A percentile compares a stretch with the other conserved stretches of the same genome.
These are phyloP conservation scores for Alternaria tenuissima DNA, from an alignment of 2,329 filamentous ascomycete genomes.

Conservation along the genomic window DNA sequence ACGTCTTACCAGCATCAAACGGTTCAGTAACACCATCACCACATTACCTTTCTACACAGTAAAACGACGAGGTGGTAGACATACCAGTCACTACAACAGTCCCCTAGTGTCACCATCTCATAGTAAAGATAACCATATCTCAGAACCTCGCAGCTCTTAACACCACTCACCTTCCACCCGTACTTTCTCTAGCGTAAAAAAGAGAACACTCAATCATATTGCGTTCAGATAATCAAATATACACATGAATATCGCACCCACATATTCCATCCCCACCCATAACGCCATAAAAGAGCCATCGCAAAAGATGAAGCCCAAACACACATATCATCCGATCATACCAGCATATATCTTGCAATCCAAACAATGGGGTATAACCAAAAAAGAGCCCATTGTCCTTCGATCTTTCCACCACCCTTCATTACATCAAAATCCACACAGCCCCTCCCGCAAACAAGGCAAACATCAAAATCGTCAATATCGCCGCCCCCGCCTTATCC, in stretches of 20 bases:
- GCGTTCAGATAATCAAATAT: neutral
- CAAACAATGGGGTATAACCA: neutral
- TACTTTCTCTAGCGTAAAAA: neutral
- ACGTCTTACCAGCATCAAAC: no score
- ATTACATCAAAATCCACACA: conserved; percentile 10
- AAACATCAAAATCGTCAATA: conserved; percentile 51
- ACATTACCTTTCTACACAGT: no score
- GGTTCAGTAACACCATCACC: no score
- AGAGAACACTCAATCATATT: neutral
- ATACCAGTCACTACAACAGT: no score
- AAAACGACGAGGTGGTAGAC: no score
- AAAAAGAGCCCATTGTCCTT: neutral
- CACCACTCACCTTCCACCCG: no score
- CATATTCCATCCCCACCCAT: neutral
- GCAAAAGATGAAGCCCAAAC: neutral
- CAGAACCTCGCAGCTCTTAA: no score
- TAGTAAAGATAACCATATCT: no score
- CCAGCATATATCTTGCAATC: neutral
- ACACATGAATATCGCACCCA: neutral
- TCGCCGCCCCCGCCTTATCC: conserved; percentile 54
- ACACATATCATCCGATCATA: neutral
- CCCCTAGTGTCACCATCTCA: no score
- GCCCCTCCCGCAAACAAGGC: conserved; percentile 3
- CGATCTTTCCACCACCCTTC: no score
- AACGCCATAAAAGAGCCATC: neutral